A percentile compares a stretch with the other conserved stretches of the same genome.
These are phyloP conservation scores for Marvania coccoides DNA, from an alignment of 139 green algal genomes.

Conservation along the genomic window DNA sequence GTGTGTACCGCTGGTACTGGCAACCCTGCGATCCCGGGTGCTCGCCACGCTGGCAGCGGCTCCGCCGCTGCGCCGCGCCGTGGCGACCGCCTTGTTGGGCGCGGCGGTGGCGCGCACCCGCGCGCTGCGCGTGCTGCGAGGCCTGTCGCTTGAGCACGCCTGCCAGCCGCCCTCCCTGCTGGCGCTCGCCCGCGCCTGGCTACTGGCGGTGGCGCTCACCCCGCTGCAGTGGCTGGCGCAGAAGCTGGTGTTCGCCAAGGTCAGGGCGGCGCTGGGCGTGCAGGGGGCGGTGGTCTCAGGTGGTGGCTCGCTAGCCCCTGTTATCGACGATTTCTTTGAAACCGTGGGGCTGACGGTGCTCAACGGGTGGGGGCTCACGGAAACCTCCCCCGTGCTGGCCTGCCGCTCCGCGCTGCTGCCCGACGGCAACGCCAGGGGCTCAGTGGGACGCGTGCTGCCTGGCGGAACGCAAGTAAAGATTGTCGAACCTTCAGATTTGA, in stretches of 20 bases:
- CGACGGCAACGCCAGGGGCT: slow-evolving; percentile 65
- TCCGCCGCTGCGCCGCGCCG: slow-evolving; percentile 17
- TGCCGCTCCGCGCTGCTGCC: slow-evolving; percentile 33
- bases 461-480: slow-evolving; percentile 72
- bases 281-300: slow-evolving; percentile 62
- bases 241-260: slow-evolving; percentile 51
- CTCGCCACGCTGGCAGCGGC: slow-evolving; percentile 47
- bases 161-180: slow-evolving; percentile 3
- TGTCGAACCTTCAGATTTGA: slow-evolving; percentile 69
- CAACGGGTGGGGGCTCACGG: slow-evolving; percentile 90
- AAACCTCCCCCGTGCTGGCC: slow-evolving; percentile 85
- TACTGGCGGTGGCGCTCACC: slow-evolving; percentile 45
- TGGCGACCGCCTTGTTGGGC: slow-evolving; percentile 51
- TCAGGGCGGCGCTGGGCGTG: slow-evolving; percentile 49
- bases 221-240: slow-evolving; percentile 50
- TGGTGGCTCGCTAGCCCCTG: slow-evolving; percentile 68
- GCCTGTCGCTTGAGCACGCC: slow-evolving; percentile 45
- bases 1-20: slow-evolving; percentile 87
- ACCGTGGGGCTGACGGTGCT: slow-evolving; percentile 68
- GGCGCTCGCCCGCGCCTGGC: slow-evolving; percentile 32
- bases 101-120: slow-evolving; percentile 40
- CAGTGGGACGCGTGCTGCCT: slow-evolving; percentile 64
- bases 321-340: slow-evolving; percentile 91
- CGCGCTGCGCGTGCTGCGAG: slow-evolving; percentile 42
- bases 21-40: slow-evolving; percentile 76